Conservation (phyloP, 345 rosid species). For the Gossypium thurberi region DNA sequence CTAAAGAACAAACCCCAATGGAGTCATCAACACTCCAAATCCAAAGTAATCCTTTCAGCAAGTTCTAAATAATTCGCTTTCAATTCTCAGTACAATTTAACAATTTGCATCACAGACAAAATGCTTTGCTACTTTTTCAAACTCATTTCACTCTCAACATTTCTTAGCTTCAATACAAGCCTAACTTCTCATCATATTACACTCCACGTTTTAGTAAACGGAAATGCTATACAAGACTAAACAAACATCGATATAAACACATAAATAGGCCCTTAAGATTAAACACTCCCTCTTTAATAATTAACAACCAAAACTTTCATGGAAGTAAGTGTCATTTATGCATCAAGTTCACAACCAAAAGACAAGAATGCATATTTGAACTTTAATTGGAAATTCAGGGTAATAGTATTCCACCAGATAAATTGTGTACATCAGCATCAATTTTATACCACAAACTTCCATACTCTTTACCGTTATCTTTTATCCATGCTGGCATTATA, state of each 20-base stretch:
- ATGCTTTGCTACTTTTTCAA: not conserved
- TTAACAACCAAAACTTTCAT: not conserved
- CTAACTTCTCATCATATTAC: not conserved
- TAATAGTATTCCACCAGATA: not conserved
- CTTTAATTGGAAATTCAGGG: not conserved
- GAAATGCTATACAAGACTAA: not conserved
- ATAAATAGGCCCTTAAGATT: not conserved
- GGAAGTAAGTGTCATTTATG: not conserved
- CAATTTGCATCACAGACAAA: not conserved
- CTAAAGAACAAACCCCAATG: not conserved
- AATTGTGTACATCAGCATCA: not conserved
- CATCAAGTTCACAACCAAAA: not conserved
- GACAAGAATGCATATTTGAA: not conserved
- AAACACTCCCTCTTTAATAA: not conserved
- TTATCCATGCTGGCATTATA: not conserved
- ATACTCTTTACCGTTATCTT: not conserved
- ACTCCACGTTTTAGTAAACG: not conserved
- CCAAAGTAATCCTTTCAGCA: not conserved
- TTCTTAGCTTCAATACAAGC: not conserved
- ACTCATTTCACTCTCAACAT: not conserved
- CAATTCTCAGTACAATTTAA: not conserved
- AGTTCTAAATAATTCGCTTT: not conserved
- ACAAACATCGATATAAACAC: not conserved
- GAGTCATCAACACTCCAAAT: not conserved
- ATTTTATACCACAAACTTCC: not conserved